phyloP scores from a whole-genome alignment of 805 yeast species.

The Barnettozyma californica region DNA sequence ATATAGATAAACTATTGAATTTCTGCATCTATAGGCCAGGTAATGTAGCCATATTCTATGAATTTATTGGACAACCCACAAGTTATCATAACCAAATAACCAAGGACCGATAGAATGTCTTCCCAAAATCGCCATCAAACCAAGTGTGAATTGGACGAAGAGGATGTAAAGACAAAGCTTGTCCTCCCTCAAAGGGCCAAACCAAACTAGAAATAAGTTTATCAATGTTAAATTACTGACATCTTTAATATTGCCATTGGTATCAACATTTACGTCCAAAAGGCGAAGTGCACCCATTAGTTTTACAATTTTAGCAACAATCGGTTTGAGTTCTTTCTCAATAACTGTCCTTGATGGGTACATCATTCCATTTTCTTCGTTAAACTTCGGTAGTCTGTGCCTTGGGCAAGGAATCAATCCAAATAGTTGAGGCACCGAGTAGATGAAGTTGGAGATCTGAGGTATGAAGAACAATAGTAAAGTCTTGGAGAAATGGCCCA shows the following conservation, averaged over 20 bases:
- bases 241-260: constrained; percentile 23
- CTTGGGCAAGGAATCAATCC: constrained; percentile 90
- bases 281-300: constrained; percentile 46
- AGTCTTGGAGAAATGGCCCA: constrained; percentile 95
- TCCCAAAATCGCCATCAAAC: constrained; percentile 56
- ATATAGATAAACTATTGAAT: not conserved
- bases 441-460: constrained; percentile 84
- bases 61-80: constrained; percentile 33
- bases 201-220: constrained; percentile 75
- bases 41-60: not conserved
- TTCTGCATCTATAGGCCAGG: constrained; percentile 4
- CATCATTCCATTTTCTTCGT: constrained; percentile 61
- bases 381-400: constrained; percentile 83
- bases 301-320: constrained; percentile 35
- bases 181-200: constrained; percentile 90
- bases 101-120: constrained; percentile 85
- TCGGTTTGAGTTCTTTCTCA: constrained; percentile 28
- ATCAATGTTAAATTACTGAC: constrained; percentile 73
- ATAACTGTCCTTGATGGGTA: constrained; percentile 62
- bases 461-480: constrained; percentile 81
- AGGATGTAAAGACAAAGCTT: constrained; percentile 57
- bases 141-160: constrained; percentile 57
- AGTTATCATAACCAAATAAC: constrained; percentile 85
- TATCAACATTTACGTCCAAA: constrained; percentile 36
- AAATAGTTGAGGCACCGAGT: constrained; percentile 89